Evolutionary conservation across 2,329 filamentous ascomycete genomes (phyloP).

Genomic region (Diaporthe citriasiana): DNA sequence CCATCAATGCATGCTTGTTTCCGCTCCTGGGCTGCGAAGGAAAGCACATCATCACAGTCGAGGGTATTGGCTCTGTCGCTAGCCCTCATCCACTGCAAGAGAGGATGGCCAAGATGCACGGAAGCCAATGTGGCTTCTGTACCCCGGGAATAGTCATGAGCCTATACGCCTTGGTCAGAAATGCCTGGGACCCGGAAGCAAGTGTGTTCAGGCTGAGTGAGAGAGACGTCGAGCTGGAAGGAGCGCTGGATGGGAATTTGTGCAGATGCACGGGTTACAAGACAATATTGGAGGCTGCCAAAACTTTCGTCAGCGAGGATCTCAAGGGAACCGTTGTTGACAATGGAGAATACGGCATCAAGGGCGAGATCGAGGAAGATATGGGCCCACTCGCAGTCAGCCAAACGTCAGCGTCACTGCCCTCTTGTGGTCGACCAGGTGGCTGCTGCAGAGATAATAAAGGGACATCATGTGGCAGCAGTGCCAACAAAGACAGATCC

Average conservation of each 20-base stretch:
- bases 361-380: not conserved
- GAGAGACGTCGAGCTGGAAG: constrained; percentile 86
- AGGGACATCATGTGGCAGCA: constrained; percentile 5
- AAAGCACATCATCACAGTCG: constrained; percentile 97
- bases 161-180: constrained; percentile 90
- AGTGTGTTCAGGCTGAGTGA: constrained; percentile 17
- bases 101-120: constrained; percentile 89
- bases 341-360: not conserved
- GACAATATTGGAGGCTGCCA: constrained; percentile 93
- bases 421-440: constrained; percentile 18
- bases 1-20: constrained; percentile 94
- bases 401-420: not conserved
- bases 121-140: constrained; percentile 94
- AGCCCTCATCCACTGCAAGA: constrained; percentile 91
- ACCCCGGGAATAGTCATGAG: constrained; percentile 99
- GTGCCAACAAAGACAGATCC: not conserved
- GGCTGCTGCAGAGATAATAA: constrained; percentile 15
- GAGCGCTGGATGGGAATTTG: constrained; percentile 96
- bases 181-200: constrained; percentile 75
- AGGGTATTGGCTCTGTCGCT: constrained; percentile 91
- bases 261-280: constrained; percentile 96
- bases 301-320: constrained; percentile 80
- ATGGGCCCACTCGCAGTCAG: not conserved
- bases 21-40: constrained; percentile 94
- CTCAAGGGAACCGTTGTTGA: constrained; percentile 58